A percentile compares a stretch with the other conserved stretches of the same genome.
These are phyloP conservation scores for Waltergamsia citrina DNA, from an alignment of 2,329 filamentous ascomycete genomes.

Conservation along the genomic window DNA sequence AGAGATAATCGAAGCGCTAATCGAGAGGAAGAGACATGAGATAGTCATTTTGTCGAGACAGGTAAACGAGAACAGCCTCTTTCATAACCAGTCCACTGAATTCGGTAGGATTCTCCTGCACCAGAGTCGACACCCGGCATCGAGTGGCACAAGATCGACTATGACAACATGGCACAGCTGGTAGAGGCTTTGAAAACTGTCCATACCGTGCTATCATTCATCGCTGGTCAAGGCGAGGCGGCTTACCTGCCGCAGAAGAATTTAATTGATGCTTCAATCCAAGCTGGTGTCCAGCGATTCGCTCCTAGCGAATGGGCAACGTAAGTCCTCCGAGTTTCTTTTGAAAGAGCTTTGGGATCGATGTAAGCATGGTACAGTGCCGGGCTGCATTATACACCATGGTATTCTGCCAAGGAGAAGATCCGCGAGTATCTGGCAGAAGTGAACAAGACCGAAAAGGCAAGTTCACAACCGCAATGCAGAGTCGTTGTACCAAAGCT, in stretches of 20 bases:
- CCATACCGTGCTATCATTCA: conserved; percentile 44
- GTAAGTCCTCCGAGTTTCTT: conserved; percentile 14
- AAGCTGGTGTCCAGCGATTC: conserved; percentile 50
- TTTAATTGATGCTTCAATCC: conserved; percentile 46
- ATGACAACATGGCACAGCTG: not conserved
- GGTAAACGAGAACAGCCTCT: too few relatives aligned
- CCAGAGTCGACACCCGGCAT: too few relatives aligned
- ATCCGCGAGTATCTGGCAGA: conserved; percentile 38
- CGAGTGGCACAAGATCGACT: too few relatives aligned
- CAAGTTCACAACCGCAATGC: conserved; percentile 5
- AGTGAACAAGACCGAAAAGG: conserved; percentile 36
- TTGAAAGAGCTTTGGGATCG: not conserved
- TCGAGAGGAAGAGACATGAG: too few relatives aligned
- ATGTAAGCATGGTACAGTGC: too few relatives aligned
- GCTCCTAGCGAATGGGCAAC: conserved; percentile 49
- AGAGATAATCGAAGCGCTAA: too few relatives aligned
- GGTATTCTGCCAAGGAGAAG: conserved; percentile 36
- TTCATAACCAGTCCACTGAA: too few relatives aligned
- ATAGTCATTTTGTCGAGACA: too few relatives aligned
- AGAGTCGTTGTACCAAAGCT: too few relatives aligned
- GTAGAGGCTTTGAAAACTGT: conserved; percentile 19
- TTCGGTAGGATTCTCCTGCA: too few relatives aligned
- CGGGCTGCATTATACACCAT: conserved; percentile 22
- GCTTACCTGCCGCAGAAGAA: conserved; percentile 22
- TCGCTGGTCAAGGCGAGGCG: conserved; percentile 22